Evolutionary conservation across 2,329 filamentous ascomycete species (phyloP), one percentile per base, ranked within the genome.

Genomic region (Salinomyces thailandicus): DNA sequence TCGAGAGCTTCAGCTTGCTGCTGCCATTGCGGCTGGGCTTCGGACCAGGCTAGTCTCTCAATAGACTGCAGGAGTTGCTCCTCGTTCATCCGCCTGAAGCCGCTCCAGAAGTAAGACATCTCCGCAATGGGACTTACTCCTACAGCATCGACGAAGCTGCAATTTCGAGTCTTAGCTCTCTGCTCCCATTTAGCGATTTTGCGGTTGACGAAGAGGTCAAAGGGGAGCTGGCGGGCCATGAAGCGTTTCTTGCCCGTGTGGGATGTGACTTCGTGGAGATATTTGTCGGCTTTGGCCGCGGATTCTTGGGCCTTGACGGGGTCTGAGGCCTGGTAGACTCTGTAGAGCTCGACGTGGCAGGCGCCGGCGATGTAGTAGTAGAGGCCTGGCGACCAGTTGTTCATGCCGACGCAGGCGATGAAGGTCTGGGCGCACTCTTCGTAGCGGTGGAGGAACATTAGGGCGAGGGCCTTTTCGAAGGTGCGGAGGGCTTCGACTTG

Each of bases 61-160:
- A 85, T 57, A 0, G 77, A 83, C 28, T 67, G 62, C 32, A 80
- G 66, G 11, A 94, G 65, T 41, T 89, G 73, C 0, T 63, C 62
- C 1, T 62, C 50, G 2, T 72, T 67, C 84, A 94, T 93, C 37
- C 85, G 77, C 60, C 84, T 89, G 49, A 76, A 77, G 0, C 87
- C 89, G 53, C 85, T 87, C 87, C 87, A 96, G 50, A 96, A 77
- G 58, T 89, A 93, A 9, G 82, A 79, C 81, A 96, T 93, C 64
- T 96, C 91, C 51, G 86, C 75, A 1, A 85, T 67, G 0, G 91
- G 91, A 41, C 79, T 82, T 3, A 84, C 70, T 0, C 86, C 86
- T 6, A 93, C 69, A 0, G 82, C 86, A 49, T 96, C 89, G 2
- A 81, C 72, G 3, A 95, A 66, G 32, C 79, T 73, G 19, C 85